Conservation (phyloP, 164 flowering plant species). For the Sedum album region DNA sequence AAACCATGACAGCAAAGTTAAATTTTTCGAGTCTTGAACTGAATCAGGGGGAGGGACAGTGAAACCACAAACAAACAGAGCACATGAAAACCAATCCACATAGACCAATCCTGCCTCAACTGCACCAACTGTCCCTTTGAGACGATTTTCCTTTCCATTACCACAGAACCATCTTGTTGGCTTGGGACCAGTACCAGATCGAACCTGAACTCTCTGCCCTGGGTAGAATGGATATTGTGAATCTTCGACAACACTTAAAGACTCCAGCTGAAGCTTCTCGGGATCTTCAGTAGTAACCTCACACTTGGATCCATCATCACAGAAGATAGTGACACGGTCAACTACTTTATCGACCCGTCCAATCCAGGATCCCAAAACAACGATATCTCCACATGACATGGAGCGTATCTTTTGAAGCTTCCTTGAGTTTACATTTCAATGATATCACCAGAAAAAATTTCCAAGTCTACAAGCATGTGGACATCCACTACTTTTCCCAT, state of each 20-base stretch:
- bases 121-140: slow-evolving; percentile 58
- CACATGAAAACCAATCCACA: slow-evolving; percentile 79
- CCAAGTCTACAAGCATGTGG: slow-evolving; percentile 61
- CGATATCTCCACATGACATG: slow-evolving; percentile 63
- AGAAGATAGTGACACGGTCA: slow-evolving; percentile 50
- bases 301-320: slow-evolving; percentile 79
- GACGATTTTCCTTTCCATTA: slow-evolving; percentile 33
- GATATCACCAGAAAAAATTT: slow-evolving; percentile 40
- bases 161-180: slow-evolving; percentile 69
- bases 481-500: slow-evolving; percentile 64
- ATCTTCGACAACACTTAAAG: slow-evolving; percentile 59
- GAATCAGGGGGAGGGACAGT: slow-evolving; percentile 35
- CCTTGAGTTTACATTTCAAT: slow-evolving; percentile 46
- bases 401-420: slow-evolving; percentile 49
- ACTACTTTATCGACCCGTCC: slow-evolving; percentile 65
- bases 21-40: slow-evolving; percentile 39
- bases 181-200: slow-evolving; percentile 25
- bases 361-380: slow-evolving; percentile 73
- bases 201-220: slow-evolving; percentile 67
- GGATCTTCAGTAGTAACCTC: slow-evolving; percentile 37
- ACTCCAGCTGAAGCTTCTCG: slow-evolving; percentile 41
- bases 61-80: slow-evolving; percentile 18
- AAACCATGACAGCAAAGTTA: slow-evolving; percentile 59
- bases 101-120: slow-evolving; percentile 63
- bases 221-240: slow-evolving; percentile 65